Evolutionary conservation across 345 rosid species (phyloP).

Genomic region (Kernera saxatilis): DNA sequence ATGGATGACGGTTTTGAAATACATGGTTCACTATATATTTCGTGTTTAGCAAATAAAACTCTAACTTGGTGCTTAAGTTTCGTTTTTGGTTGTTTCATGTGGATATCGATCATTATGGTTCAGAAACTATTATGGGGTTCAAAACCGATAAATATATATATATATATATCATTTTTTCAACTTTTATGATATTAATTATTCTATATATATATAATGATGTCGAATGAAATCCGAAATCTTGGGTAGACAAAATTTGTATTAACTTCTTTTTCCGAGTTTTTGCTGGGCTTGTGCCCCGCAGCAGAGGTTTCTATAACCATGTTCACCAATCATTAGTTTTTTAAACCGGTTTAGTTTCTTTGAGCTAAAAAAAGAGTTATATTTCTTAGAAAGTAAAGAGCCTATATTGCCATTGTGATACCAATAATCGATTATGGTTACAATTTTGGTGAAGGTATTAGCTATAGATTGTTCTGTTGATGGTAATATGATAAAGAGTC

Average conservation of each 20-base stretch:
- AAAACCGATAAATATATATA: too few relatives aligned
- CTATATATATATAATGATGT: too few relatives aligned
- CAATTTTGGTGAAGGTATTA: not conserved
- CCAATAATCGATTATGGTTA: not conserved
- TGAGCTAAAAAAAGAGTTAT: too few relatives aligned
- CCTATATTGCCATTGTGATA: not conserved
- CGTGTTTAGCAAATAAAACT: not conserved
- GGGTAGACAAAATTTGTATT: too few relatives aligned
- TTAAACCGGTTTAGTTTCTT: not conserved
- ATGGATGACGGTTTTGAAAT: not conserved
- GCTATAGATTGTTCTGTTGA: not conserved
- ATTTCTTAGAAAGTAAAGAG: too few relatives aligned
- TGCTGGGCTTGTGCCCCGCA: too few relatives aligned
- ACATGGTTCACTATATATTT: not conserved
- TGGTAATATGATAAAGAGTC: not conserved
- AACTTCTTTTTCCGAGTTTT: not conserved
- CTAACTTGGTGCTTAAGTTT: not conserved
- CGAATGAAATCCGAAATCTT: too few relatives aligned
- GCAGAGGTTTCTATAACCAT: not conserved
- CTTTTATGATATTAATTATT: too few relatives aligned
- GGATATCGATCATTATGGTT: not conserved
- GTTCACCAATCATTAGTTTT: not conserved
- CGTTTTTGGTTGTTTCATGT: not conserved
- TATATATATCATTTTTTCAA: too few relatives aligned
- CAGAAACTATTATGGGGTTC: not conserved